Evolutionary conservation across 2,329 filamentous ascomycete species (phyloP).

Genomic region (Neofusicoccum ribis): DNA sequence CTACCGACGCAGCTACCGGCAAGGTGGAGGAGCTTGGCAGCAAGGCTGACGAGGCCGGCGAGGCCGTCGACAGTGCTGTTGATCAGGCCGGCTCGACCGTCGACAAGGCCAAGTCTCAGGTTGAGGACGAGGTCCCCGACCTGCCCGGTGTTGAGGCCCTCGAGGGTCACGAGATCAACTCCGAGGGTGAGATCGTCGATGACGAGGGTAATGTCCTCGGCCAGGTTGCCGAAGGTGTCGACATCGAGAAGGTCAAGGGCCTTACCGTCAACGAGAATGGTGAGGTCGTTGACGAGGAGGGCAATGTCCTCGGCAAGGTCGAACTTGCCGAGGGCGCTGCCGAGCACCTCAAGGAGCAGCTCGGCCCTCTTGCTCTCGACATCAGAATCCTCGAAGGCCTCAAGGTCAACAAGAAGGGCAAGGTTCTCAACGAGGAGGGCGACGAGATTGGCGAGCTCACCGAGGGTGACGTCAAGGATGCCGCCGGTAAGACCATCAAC

Average conservation of each 20-base stretch:
- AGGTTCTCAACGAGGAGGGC: constrained; percentile 52
- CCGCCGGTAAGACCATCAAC: constrained; percentile 51
- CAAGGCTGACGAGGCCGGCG: constrained; percentile 21
- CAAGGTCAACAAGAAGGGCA: constrained; percentile 60
- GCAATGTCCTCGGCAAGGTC: constrained; percentile 52
- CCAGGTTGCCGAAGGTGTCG: constrained; percentile 46
- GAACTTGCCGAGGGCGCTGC: constrained; percentile 52
- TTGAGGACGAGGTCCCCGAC: constrained; percentile 37
- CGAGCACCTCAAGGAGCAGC: constrained; percentile 47
- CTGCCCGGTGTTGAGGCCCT: constrained; percentile 54
- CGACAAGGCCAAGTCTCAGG: constrained; percentile 29
- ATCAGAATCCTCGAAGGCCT: constrained; percentile 52
- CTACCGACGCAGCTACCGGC: not conserved
- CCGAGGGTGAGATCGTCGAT: constrained; percentile 51
- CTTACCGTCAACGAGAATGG: constrained; percentile 54
- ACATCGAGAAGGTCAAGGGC: constrained; percentile 49
- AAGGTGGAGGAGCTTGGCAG: not conserved
- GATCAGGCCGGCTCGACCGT: constrained; percentile 25
- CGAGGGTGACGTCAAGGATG: constrained; percentile 47
- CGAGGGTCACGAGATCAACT: constrained; percentile 53
- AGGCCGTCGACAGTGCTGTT: constrained; percentile 30
- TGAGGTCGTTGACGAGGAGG: constrained; percentile 52
- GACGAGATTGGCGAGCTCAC: constrained; percentile 53
- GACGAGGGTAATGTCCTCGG: constrained; percentile 52
- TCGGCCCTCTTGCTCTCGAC: constrained; percentile 42